These are phyloP conservation scores for Nicotiana noctiflora DNA, from an alignment of 257 asterid species.

Conservation along the genomic window DNA sequence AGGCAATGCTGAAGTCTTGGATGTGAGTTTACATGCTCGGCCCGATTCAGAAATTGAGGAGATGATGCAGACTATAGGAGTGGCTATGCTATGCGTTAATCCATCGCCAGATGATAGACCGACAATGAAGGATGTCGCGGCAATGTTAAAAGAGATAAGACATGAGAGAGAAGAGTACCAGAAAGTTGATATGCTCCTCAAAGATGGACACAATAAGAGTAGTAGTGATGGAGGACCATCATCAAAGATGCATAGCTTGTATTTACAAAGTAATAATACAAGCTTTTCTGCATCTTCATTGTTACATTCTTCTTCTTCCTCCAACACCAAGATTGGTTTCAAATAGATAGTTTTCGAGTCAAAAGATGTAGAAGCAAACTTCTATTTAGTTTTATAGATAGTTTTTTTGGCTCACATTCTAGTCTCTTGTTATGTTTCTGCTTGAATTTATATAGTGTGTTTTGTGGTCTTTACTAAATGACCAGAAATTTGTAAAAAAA, in stretches of 20 bases:
- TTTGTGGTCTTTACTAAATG: background rate
- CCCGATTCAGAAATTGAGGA: slow-evolving; percentile 63
- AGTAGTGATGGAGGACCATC: slow-evolving; percentile 39
- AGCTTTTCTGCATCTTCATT: slow-evolving; percentile 72
- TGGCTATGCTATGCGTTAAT: slow-evolving; percentile 70
- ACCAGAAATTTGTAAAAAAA: background rate
- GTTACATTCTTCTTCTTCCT: slow-evolving; percentile 50
- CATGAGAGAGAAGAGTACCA: slow-evolving; percentile 51
- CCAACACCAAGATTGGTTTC: slow-evolving; percentile 31
- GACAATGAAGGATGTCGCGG: slow-evolving; percentile 72
- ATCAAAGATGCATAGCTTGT: slow-evolving; percentile 36
- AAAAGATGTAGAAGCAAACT: background rate
- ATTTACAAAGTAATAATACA: slow-evolving; percentile 41
- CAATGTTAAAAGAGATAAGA: slow-evolving; percentile 76
- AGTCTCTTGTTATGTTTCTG: background rate
- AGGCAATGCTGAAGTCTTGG: slow-evolving; percentile 40
- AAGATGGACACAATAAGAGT: slow-evolving; percentile 25
- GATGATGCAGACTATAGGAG: slow-evolving; percentile 77
- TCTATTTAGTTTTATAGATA: background rate
- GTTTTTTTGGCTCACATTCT: background rate
- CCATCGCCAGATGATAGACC: slow-evolving; percentile 74
- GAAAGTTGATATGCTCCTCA: slow-evolving; percentile 35
- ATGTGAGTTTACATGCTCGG: slow-evolving; percentile 31
- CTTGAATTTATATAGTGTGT: background rate
- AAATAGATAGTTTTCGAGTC: slow-evolving; percentile 14